phyloP scores from a whole-genome alignment of 1,139 yeast species.

The Candida smagusa region DNA sequence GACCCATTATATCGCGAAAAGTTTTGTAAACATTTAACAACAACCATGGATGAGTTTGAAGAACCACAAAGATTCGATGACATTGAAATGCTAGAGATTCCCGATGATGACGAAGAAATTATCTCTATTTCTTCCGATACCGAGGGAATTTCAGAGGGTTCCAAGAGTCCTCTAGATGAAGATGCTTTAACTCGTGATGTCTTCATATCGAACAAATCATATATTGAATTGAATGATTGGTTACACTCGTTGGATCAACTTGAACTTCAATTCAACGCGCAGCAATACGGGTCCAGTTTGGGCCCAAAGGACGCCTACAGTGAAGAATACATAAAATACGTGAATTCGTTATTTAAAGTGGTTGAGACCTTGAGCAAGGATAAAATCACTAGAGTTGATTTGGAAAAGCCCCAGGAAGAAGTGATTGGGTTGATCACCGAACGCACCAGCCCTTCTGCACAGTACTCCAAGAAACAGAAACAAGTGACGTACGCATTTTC shows the following conservation, averaged over 20 bases:
- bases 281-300: slow-evolving; percentile 26
- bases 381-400: slow-evolving; percentile 15
- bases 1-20: not conserved
- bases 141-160: slow-evolving; percentile 26
- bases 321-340: slow-evolving; percentile 22
- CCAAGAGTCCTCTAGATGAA: slow-evolving; percentile 4
- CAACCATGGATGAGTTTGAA: slow-evolving; percentile 3
- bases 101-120: slow-evolving; percentile 28
- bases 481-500: slow-evolving; percentile 28
- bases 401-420: slow-evolving; percentile 23
- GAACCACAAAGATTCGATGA: slow-evolving; percentile 26
- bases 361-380: slow-evolving; percentile 28
- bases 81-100: slow-evolving; percentile 47
- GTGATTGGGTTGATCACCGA: slow-evolving; percentile 35
- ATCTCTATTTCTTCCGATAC: slow-evolving; percentile 27
- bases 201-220: slow-evolving; percentile 14
- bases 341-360: slow-evolving; percentile 32
- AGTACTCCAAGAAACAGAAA: slow-evolving; percentile 9
- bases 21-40: slow-evolving; percentile 1
- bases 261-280: slow-evolving; percentile 29
- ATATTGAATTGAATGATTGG: slow-evolving; percentile 37
- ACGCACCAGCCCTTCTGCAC: slow-evolving; percentile 12
- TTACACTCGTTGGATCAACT: slow-evolving; percentile 24
- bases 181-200: slow-evolving; percentile 1
- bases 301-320: slow-evolving; percentile 17